Evolutionary conservation across 1,284 basidiomycete genomes (phyloP), one percentile per base, ranked within the genome.

Genomic region (Earliella scabrosa): DNA sequence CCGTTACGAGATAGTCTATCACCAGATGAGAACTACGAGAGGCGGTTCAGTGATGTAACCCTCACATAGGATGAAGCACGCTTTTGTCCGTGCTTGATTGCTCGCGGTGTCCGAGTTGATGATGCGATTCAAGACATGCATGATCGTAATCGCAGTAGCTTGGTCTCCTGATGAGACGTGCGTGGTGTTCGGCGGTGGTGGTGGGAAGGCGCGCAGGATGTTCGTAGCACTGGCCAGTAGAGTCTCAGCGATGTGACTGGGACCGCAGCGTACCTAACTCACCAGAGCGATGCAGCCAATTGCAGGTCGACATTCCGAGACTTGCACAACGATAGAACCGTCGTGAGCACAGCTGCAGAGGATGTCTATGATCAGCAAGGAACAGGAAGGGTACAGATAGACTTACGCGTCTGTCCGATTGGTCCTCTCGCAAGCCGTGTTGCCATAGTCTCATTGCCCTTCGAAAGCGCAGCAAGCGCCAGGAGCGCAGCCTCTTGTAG

Each of bases 31-130:
- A 18, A 1, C 39, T 14, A 43, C 32, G 11, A 27, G 11, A 21
- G 4, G 27, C 16, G 16, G 18, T 4, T 20, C 23, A 11, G 23
- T 2, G 13, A 20, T 23, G 34, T 11, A 14, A 7, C 1, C 60
- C 80, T 14, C 58, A 92, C 90, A 83, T 0, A 95, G 71, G 7
- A 87, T 80, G 64, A 88, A 90, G 67, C 90, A 93, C 0, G 90
- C 86, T 66, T 79, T 83, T 2, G 77, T 81, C 46, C 81, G 76
- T 26, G 70, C 77, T 45, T 74, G 70, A 1, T 75, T 68, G 11
- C 72, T 68, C 50, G 83, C 81, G 2, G 71, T 63, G 1, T 74
- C 61, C 1, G 78, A 75, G 1, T 75, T 68, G 20, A 90, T 74
- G 29, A 87, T 73, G 5, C 82, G 77, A 59, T 83, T 87, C 24